A percentile compares a stretch with the other conserved stretches of the same genome.
Evolutionary conservation across 2,329 filamentous ascomycete genomes (phyloP).

Genomic region (Dothideomycetidae sp.): DNA sequence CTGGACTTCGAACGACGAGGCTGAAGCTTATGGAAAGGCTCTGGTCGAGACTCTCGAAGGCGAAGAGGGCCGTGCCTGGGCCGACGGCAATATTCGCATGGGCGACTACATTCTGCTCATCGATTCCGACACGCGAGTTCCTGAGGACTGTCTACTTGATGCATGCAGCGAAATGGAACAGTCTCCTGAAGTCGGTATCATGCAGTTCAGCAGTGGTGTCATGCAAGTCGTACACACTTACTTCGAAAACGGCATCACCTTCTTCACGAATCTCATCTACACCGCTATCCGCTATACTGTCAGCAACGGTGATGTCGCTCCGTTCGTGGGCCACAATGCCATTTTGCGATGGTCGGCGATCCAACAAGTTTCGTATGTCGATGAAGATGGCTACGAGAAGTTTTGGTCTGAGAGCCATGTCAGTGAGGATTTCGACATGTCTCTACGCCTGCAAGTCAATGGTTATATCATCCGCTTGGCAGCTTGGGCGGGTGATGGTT

Average conservation of each 20-base stretch:
- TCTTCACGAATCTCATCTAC: conserved; percentile 68
- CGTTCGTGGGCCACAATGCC: conserved; percentile 67
- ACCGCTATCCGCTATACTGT: conserved; percentile 57
- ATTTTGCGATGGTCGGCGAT: conserved; percentile 55
- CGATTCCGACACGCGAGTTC: conserved; percentile 56
- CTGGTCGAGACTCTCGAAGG: conserved; percentile 38
- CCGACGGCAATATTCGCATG: conserved; percentile 45
- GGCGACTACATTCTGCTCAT: conserved; percentile 53
- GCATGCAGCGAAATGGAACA: conserved; percentile 59
- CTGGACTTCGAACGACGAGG: conserved; percentile 25
- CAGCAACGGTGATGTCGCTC: conserved; percentile 55
- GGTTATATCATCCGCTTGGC: conserved; percentile 56
- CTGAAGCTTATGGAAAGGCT: conserved; percentile 35
- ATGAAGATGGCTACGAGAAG: conserved; percentile 46
- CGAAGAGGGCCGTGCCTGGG: conserved; percentile 43
- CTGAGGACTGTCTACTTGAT: conserved; percentile 52
- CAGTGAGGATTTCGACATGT: conserved; percentile 58
- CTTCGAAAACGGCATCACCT: conserved; percentile 65
- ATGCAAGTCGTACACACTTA: conserved; percentile 61
- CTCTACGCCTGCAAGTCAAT: conserved; percentile 52
- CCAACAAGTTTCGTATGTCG: conserved; percentile 42
- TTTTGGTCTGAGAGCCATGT: conserved; percentile 67
- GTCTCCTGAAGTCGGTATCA: conserved; percentile 55
- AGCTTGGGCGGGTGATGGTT: conserved; percentile 52
- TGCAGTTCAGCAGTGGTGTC: conserved; percentile 59